Percentiles rank a stretch among this genome's conserved stretches.
phyloP scores from a whole-genome alignment of 345 rosid species.

The Streptanthus diversifolius region DNA sequence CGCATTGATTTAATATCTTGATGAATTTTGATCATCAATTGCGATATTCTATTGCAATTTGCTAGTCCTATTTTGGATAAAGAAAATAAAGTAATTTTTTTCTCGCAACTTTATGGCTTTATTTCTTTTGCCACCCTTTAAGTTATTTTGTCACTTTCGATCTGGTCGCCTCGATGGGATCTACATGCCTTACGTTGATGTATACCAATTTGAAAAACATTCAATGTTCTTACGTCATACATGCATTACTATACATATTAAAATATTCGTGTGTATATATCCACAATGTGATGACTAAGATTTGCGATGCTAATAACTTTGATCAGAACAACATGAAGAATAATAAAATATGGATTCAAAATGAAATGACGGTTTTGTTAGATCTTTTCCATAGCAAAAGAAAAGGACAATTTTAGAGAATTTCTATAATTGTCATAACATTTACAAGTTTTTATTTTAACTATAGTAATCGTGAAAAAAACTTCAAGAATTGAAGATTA shows the following conservation, averaged over 20 bases:
- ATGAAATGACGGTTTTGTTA: background rate
- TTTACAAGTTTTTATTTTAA: too few species aligned
- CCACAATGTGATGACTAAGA: slow-evolving; percentile 25
- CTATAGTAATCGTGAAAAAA: background rate
- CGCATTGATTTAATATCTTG: background rate
- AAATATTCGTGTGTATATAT: background rate
- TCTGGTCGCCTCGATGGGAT: slow-evolving; percentile 36
- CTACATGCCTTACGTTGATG: slow-evolving; percentile 29
- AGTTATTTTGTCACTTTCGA: slow-evolving; percentile 36
- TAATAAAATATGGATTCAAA: background rate
- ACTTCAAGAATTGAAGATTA: background rate
- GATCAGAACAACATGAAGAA: background rate
- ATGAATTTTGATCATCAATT: slow-evolving; percentile 25
- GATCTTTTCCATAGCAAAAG: background rate
- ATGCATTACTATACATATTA: slow-evolving; percentile 21
- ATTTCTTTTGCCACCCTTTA: slow-evolving; percentile 27
- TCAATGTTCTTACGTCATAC: slow-evolving; percentile 31
- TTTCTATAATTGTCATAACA: too few species aligned
- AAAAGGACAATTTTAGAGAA: background rate
- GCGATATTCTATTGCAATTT: slow-evolving; percentile 22
- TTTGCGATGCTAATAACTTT: slow-evolving; percentile 19
- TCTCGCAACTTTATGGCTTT: slow-evolving; percentile 33
- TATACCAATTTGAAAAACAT: slow-evolving; percentile 17
- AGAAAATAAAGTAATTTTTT: slow-evolving; percentile 11
- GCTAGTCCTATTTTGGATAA: slow-evolving; percentile 34